Evolutionary conservation across 2,329 filamentous ascomycete species (phyloP), one percentile per base, ranked within the genome.

Genomic region (Aspergillus carbonarius): DNA sequence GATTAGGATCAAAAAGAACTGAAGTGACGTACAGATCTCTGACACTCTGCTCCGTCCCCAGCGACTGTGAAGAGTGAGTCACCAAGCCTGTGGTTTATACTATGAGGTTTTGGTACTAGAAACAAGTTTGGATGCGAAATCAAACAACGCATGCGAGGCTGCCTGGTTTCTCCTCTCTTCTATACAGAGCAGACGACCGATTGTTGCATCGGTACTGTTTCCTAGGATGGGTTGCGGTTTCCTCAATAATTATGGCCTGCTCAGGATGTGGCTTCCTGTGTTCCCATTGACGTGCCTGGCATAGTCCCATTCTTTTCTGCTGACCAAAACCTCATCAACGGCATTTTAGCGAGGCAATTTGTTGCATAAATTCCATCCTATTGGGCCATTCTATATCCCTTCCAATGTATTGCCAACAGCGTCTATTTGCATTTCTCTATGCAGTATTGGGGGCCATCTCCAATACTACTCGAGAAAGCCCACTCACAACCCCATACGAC

Each of bases 351-450:
- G 8, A 32, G 15, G n/a, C 12, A 32, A 3, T 18, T 32, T 27
- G 25, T 30, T 18, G 44, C n/a, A 54, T 44, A 27, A 5, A 6
- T 2, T 23, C 5, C 13, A 54, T 32, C 10, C 5, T 9, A 42
- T 1, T 32, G 2, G 9, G 5, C 12, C 13, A 12, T 9, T 54
- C 13, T 32, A 20, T 54, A 18, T 13, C n/a, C 34, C 39, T 32
- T 34, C 25, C 20, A 10, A 54, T 54, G 51, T 34, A 54, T 44
- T 54, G 51, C 23, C 51, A 54, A 15, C 51, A 54, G 37, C 51
- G 39, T 13, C 27, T 44, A 18, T 10, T 44, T 30, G 51, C 37
- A 44, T 23, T 54, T 34, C 39, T 54, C 17, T 42, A 54, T 32
- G 51, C 51, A 4, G 37, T 54, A 10, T 17, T 54, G 13, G 37